Conservation (phyloP, 2,329 filamentous ascomycete genomes). For the Amphichorda felina region DNA sequence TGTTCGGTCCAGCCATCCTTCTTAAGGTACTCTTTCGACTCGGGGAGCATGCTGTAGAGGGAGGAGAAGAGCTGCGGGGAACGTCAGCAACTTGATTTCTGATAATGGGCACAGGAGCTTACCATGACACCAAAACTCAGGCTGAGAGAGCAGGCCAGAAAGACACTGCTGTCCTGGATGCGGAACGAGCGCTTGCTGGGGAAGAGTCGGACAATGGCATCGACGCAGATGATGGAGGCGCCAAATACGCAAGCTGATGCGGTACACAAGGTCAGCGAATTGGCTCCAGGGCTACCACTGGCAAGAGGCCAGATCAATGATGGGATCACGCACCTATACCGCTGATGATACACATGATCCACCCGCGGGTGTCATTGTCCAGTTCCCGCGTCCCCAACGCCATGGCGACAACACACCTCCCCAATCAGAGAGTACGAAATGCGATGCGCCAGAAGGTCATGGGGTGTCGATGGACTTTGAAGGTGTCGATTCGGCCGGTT, state of each 20-base stretch:
- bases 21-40: constrained; percentile 65
- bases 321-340: constrained; percentile 52
- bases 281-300: no score
- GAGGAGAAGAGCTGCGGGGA: constrained; percentile 69
- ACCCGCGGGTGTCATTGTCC: constrained; percentile 79
- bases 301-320: no score
- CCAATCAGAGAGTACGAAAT: not conserved
- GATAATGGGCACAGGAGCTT: constrained; percentile 14
- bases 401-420: constrained; percentile 21
- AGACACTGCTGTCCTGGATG: constrained; percentile 80
- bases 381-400: constrained; percentile 23
- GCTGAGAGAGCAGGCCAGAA: constrained; percentile 79
- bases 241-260: constrained; percentile 54
- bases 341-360: constrained; percentile 85
- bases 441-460: not conserved
- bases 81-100: not conserved
- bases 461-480: no score
- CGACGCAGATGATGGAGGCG: constrained; percentile 77
- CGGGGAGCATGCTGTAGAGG: constrained; percentile 86
- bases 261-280: constrained; percentile 6
- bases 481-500: no score
- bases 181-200: constrained; percentile 67
- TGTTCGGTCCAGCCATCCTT: constrained; percentile 56
- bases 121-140: constrained; percentile 97
- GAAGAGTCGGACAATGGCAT: constrained; percentile 61